Conservation (phyloP, 192 early-diverging fungal genomes). For the Obelidium mucronatum region DNA sequence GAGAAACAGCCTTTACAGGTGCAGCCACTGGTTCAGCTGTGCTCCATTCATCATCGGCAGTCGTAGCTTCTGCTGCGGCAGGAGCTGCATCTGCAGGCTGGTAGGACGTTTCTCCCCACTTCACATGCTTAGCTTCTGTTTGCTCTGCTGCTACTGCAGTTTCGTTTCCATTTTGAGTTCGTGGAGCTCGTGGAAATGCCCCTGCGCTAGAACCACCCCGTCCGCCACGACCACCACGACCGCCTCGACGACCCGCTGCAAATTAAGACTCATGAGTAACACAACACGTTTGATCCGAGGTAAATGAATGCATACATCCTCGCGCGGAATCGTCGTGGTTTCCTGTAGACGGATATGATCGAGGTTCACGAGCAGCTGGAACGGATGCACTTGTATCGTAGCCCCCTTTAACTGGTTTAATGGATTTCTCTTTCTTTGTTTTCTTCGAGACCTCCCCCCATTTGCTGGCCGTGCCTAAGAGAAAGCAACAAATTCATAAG, state of each 20-base stretch:
- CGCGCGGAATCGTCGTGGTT: conserved; percentile 50
- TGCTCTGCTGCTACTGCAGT: conserved; percentile 24
- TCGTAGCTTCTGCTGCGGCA: conserved; percentile 11
- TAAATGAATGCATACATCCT: conserved; percentile 60
- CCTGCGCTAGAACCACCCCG: conserved; percentile 52
- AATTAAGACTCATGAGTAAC: not conserved
- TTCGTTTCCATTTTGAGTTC: conserved; percentile 30
- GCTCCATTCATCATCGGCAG: conserved; percentile 14
- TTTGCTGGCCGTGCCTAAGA: conserved; percentile 34
- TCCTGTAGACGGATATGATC: conserved; percentile 36
- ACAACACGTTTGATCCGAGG: not conserved
- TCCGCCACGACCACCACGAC: conserved; percentile 65
- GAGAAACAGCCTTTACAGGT: not conserved
- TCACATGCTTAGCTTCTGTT: conserved; percentile 7
- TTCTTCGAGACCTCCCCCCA: conserved; percentile 34
- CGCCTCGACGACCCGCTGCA: conserved; percentile 56
- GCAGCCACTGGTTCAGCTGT: conserved; percentile 6
- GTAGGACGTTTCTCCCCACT: conserved; percentile 32
- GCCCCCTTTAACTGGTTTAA: conserved; percentile 19
- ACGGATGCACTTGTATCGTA: not conserved
- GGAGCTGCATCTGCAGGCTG: conserved; percentile 9
- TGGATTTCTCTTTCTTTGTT: conserved; percentile 32
- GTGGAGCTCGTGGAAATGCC: conserved; percentile 41
- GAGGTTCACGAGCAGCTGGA: conserved; percentile 57
- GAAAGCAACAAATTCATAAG: not conserved